These are phyloP conservation scores for Podospora tetraspora DNA, from an alignment of 495 filamentous ascomycete species.

Conservation along the genomic window DNA sequence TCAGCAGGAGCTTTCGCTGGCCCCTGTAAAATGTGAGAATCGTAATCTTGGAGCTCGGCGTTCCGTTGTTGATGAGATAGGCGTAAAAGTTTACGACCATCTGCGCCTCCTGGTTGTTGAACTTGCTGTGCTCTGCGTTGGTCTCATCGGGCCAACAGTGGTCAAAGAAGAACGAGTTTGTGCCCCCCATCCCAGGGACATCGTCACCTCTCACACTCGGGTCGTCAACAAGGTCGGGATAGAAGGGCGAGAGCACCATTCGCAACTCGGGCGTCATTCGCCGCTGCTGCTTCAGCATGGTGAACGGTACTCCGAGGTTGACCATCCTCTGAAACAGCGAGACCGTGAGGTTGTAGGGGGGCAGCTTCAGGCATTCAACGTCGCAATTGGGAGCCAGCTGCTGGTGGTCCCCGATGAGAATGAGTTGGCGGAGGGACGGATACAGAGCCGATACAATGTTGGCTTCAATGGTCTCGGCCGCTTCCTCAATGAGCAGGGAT, in stretches of 20 bases:
- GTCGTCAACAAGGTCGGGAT: constrained; percentile 66
- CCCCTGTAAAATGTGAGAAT: constrained; percentile 90
- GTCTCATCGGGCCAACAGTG: constrained; percentile 63
- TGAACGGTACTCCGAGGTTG: constrained; percentile 59
- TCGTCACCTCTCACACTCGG: constrained; percentile 50
- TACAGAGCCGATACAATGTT: constrained; percentile 52
- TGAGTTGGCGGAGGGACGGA: constrained; percentile 49
- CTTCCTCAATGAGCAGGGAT: constrained; percentile 53
- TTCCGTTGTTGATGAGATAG: constrained; percentile 67
- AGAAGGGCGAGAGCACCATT: constrained; percentile 55
- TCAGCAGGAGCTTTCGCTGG: constrained; percentile 63
- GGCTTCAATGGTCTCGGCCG: constrained; percentile 52
- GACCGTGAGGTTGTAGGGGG: constrained; percentile 54
- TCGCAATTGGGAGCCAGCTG: constrained; percentile 47
- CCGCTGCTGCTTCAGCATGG: constrained; percentile 59
- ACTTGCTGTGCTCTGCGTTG: constrained; percentile 62
- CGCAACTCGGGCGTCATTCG: constrained; percentile 70
- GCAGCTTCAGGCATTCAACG: constrained; percentile 62
- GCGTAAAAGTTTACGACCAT: constrained; percentile 71
- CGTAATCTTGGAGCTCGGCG: constrained; percentile 59
- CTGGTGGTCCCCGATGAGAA: constrained; percentile 53
- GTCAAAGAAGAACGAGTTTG: constrained; percentile 64
- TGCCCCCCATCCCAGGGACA: constrained; percentile 74
- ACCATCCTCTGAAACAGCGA: constrained; percentile 61
- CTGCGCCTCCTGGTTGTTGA: constrained; percentile 67